A percentile compares a stretch with the other conserved stretches of the same genome.
Conservation (phyloP, 805 yeast genomes). For the Grigorovia transvaalensis region DNA sequence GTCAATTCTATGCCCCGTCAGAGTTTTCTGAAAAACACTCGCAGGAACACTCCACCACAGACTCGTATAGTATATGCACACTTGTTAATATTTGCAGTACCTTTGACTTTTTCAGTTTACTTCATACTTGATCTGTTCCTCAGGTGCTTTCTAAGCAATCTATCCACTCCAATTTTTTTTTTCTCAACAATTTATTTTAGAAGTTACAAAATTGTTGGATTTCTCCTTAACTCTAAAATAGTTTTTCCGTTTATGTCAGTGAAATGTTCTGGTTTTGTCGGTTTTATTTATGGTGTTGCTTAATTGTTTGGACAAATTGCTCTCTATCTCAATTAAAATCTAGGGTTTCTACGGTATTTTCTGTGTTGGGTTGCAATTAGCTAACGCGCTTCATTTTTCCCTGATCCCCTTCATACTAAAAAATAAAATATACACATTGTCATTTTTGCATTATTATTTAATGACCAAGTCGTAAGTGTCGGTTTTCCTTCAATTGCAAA, state of each 20-base stretch:
- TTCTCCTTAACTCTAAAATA: no score
- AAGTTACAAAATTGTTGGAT: not conserved
- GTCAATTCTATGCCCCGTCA: not conserved
- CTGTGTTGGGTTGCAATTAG: not conserved
- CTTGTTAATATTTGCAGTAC: not conserved
- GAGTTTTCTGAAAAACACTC: not conserved
- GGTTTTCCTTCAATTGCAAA: no score
- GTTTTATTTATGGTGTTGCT: not conserved
- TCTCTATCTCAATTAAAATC: not conserved
- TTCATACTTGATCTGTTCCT: not conserved
- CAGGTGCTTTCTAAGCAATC: not conserved
- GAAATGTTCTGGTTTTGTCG: not conserved
- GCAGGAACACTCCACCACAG: not conserved
- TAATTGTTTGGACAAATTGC: not conserved
- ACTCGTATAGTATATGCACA: not conserved
- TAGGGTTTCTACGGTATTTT: not conserved
- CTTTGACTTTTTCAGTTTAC: no score
- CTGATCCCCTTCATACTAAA: no score
- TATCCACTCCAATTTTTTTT: not conserved
- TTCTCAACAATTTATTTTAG: not conserved
- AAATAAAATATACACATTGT: no score
- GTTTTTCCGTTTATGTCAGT: not conserved
- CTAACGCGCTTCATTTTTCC: no score
- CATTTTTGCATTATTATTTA: no score
- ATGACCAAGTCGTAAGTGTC: no score